A percentile compares a stretch with the other conserved stretches of the same genome.
Conservation (phyloP, 2,329 filamentous ascomycete species). For the Fusarium palustre region DNA sequence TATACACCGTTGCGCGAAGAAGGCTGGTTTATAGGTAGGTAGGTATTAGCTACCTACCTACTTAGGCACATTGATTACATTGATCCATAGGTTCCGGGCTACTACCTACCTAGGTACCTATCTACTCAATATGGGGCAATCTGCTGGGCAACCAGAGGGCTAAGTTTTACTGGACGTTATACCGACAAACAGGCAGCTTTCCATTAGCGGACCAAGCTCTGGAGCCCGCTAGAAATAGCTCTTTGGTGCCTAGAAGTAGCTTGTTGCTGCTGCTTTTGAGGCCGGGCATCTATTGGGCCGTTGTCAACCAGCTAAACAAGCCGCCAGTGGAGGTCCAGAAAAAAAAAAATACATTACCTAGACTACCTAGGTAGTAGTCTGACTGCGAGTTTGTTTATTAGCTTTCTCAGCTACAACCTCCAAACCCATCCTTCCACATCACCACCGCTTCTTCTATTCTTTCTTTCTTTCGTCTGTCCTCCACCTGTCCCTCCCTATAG, state of each 20-base stretch:
- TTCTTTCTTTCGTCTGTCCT: slow-evolving; percentile 29
- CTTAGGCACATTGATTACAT: not conserved
- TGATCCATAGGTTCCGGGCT: too few relatives aligned
- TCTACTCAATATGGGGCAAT: slow-evolving; percentile 5
- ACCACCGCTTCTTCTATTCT: slow-evolving; percentile 39
- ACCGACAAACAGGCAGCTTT: slow-evolving; percentile 13
- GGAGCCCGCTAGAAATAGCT: slow-evolving; percentile 25
- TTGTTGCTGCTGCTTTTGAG: slow-evolving; percentile 3
- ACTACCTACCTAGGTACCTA: too few relatives aligned
- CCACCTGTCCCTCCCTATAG: slow-evolving; percentile 27
- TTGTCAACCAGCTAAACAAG: slow-evolving; percentile 4
- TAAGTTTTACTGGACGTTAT: slow-evolving; percentile 8
- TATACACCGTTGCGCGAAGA: not conserved
- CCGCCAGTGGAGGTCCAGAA: slow-evolving; percentile 23
- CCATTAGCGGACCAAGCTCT: slow-evolving; percentile 16
- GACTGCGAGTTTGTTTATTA: slow-evolving; percentile 33
- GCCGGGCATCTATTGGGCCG: slow-evolving; percentile 17
- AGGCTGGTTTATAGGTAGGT: too few relatives aligned
- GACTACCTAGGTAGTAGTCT: slow-evolving; percentile 6
- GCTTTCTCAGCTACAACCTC: slow-evolving; percentile 30
- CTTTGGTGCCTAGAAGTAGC: slow-evolving; percentile 1
- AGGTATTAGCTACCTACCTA: not conserved
- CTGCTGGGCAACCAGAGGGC: slow-evolving; percentile 11
- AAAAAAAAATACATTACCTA: slow-evolving; percentile 36
- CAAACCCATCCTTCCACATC: slow-evolving; percentile 34